phyloP scores from a whole-genome alignment of 2,329 filamentous ascomycete species.

The Aspergillus brasiliensis region DNA sequence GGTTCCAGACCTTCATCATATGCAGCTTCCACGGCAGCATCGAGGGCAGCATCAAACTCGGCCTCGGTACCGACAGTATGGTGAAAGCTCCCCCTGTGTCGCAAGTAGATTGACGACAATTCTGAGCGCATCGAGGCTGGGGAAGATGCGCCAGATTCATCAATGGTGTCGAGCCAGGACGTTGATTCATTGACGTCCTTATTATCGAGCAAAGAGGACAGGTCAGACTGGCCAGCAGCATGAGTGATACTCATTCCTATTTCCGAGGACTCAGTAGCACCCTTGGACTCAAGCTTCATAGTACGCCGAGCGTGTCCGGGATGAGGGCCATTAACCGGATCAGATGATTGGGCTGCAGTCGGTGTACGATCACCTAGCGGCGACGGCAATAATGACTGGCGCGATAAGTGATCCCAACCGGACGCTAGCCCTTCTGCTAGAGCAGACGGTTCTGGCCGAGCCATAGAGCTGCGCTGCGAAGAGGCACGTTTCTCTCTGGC shows the following conservation, averaged over 20 bases:
- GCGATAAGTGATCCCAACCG: slow-evolving; percentile 37
- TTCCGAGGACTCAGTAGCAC: neutral
- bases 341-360: slow-evolving; percentile 15
- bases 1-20: slow-evolving; percentile 91
- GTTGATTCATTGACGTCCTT: slow-evolving; percentile 74
- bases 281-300: neutral
- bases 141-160: slow-evolving; percentile 82
- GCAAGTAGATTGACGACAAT: slow-evolving; percentile 68
- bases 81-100: slow-evolving; percentile 69
- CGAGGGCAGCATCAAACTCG: slow-evolving; percentile 90
- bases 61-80: slow-evolving; percentile 75
- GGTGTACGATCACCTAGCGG: slow-evolving; percentile 33
- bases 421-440: slow-evolving; percentile 29
- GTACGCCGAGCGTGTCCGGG: slow-evolving; percentile 15
- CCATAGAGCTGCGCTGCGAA: slow-evolving; percentile 50
- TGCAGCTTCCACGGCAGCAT: slow-evolving; percentile 92
- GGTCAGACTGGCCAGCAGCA: slow-evolving; percentile 14
- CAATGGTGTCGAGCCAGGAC: slow-evolving; percentile 92
- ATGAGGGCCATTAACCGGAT: slow-evolving; percentile 40
- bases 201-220: slow-evolving; percentile 25
- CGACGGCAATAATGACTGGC: slow-evolving; percentile 43
- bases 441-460: slow-evolving; percentile 25
- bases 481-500: slow-evolving; percentile 57
- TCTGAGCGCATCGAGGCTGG: slow-evolving; percentile 79
- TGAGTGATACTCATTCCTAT: slow-evolving; percentile 1